Evolutionary conservation across 2,329 filamentous ascomycete genomes (phyloP), one percentile per base, ranked within the genome.

Genomic region (Colletotrichum sp.): DNA sequence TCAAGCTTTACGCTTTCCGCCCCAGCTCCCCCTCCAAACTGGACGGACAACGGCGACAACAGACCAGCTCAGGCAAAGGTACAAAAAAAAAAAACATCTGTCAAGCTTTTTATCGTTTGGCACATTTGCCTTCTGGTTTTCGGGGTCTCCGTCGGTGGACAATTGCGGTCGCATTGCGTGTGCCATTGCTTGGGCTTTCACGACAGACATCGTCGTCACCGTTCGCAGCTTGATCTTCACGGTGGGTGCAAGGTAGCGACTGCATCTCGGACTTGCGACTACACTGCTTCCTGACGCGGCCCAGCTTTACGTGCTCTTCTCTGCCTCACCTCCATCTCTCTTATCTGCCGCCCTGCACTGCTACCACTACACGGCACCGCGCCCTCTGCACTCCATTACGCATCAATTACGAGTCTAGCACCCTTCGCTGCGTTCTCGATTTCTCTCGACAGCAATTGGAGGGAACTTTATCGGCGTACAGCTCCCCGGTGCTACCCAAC

Each of bases 331-430:
- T 52, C 44, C 44, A 52, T 52, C 44, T 52, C 57, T 30, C 52
- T 39, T 69, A 44, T 69, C 66, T 69, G 52, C 21, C 52, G 52
- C 66, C 24, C 57, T 70, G 26, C 57, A 18, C 49, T 30, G 44
- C n/a, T 52, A 52, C 44, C 44, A 21, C 44, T 21, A 21, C 44
- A 52, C 44, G n/a, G 44, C 44, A 59, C 57, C 18, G 7, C 55
- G 30, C 57, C 36, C 28, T 18, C 24, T 59, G 15, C 26, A n/a
- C 21, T 18, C 57, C 18, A 60, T 79, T 78, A 78, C 79, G 79
- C 78, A 64, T 78, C 77, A 71, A 75, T 80, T 78, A 80, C 79
- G 78, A 80, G 75, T 77, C 76, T 72, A 65, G 44, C 34, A 57
- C 49, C n/a, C 67, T 74, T 55, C 64, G 26, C 16, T 13, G 30